phyloP scores from a whole-genome alignment of 2,329 filamentous ascomycete genomes.

The Monosporascus cannonballus region DNA sequence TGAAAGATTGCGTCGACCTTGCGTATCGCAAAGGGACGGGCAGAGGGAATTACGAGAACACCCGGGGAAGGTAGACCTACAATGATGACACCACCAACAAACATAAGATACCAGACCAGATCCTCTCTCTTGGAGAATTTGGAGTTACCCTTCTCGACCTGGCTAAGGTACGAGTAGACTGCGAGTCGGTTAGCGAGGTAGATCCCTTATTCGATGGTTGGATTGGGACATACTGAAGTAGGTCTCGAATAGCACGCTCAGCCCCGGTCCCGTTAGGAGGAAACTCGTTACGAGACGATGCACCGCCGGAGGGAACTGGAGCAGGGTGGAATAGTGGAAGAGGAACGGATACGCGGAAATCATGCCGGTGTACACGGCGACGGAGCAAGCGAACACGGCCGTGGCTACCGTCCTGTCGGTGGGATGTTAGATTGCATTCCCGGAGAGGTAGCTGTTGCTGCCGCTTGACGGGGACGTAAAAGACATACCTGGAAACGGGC shows the following conservation, averaged over 20 bases:
- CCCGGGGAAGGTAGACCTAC: conserved; percentile 52
- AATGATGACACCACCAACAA: conserved; percentile 64
- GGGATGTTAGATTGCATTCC: conserved; percentile 8
- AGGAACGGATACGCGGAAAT: conserved; percentile 45
- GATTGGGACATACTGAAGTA: conserved; percentile 54
- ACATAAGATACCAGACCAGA: conserved; percentile 73
- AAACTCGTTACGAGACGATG: conserved; percentile 39
- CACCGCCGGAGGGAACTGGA: conserved; percentile 45
- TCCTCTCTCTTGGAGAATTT: conserved; percentile 73
- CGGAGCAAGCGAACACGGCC: conserved; percentile 56
- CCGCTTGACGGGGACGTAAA: background rate
- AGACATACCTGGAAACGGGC: conserved; percentile 33
- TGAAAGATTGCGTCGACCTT: conserved; percentile 24
- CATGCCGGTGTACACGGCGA: conserved; percentile 52
- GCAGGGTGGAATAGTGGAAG: conserved; percentile 47
- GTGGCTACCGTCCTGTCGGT: conserved; percentile 59
- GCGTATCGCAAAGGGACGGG: conserved; percentile 4
- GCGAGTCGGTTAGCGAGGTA: conserved; percentile 5
- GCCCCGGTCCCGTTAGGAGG: conserved; percentile 31
- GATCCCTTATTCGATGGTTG: background rate
- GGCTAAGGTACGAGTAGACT: conserved; percentile 72
- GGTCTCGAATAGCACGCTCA: conserved; percentile 62
- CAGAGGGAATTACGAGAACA: conserved; percentile 6
- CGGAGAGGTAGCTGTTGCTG: background rate
- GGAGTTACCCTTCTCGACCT: conserved; percentile 64